Base-by-base conservation (phyloP, 78 protist species). In the Tieghemostelium lacteum region DNA sequence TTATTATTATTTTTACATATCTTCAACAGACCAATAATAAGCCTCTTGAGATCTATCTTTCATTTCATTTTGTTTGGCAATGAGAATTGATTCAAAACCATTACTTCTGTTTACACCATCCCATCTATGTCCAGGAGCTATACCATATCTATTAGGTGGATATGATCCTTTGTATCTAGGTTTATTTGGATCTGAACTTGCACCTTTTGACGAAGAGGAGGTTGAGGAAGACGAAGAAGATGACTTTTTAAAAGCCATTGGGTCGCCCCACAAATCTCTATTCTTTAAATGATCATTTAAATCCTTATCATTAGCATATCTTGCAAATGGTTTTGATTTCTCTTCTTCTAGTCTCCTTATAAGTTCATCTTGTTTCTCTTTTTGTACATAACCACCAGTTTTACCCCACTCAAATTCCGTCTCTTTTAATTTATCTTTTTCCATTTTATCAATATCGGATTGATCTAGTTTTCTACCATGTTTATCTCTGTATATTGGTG, bases 201-300 rank as follows among this genome's bases (percentile, higher is more conserved):
- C 3, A 24, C 64, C 61, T 19, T 66, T 75, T 10, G 33, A 40
- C 22, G 34, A 61, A 14, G 72, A 73, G 31, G 62, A 65, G 16
- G 33, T 65, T 39, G 31, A 50, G 14, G 40, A 73, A 3, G 14
- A 34, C 0, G 0, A 16, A 0, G 40, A 3, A 26, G 34, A 0
- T 17, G 52, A 50, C 10, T 42, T 37, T 17, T 64, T 29, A 17
- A 58, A 16, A n/a, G 93, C 93, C 85, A 86, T 86, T 26, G 93
- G 93, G 22, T 88, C 93, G 50, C 93, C 93, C 86, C 86, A 88
- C 58, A 60, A 57, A 55, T 69, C 91, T 58, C 34, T 33, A 60
- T 83, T 78, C 49, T 67, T 83, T 58, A 37, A 54, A 20, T 22
- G 28, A 17, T 42, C 24, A 45, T 83, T 83, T 33, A 83, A 26